These are phyloP conservation scores for Mortierella sp. DNA, from an alignment of 371 early-diverging fungal species.

Conservation along the genomic window DNA sequence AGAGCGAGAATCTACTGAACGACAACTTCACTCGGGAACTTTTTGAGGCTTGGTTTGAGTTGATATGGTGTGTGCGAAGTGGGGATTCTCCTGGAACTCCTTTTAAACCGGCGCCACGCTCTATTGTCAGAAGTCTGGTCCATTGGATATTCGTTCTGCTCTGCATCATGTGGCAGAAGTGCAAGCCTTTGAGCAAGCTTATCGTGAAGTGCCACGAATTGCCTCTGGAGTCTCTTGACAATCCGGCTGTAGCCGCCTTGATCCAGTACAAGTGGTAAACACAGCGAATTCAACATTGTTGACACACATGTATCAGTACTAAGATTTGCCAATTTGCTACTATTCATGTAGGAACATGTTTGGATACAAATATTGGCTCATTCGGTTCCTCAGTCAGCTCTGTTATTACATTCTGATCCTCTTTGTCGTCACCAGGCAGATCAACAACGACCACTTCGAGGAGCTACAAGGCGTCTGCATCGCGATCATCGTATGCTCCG, in stretches of 20 bases:
- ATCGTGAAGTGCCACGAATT: constrained; percentile 5
- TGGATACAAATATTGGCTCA: constrained; percentile 14
- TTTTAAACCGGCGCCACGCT: not conserved
- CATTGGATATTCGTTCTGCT: not conserved
- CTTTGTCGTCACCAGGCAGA: constrained; percentile 6
- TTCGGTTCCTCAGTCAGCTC: constrained; percentile 12
- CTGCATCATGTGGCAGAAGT: not conserved
- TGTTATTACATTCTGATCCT: constrained; percentile 10
- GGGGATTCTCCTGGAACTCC: not conserved
- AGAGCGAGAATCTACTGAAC: constrained; percentile 6
- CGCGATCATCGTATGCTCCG: constrained; percentile 3
- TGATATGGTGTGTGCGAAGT: constrained; percentile 4
- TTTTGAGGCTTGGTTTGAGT: constrained; percentile 7
- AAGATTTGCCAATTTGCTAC: not conserved
- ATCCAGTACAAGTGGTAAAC: constrained; percentile 27
- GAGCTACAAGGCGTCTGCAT: not conserved
- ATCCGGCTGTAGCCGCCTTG: constrained; percentile 19
- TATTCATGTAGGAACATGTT: constrained; percentile 12
- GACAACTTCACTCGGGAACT: constrained; percentile 14
- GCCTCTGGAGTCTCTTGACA: constrained; percentile 7
- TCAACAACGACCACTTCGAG: not conserved
- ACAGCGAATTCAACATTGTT: not conserved
- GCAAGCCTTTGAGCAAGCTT: not conserved
- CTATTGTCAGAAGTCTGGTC: not conserved
- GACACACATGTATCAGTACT: too few species aligned